These are phyloP conservation scores for Termitomyces sp. DNA, from an alignment of 768 basidiomycete genomes.

Conservation along the genomic window DNA sequence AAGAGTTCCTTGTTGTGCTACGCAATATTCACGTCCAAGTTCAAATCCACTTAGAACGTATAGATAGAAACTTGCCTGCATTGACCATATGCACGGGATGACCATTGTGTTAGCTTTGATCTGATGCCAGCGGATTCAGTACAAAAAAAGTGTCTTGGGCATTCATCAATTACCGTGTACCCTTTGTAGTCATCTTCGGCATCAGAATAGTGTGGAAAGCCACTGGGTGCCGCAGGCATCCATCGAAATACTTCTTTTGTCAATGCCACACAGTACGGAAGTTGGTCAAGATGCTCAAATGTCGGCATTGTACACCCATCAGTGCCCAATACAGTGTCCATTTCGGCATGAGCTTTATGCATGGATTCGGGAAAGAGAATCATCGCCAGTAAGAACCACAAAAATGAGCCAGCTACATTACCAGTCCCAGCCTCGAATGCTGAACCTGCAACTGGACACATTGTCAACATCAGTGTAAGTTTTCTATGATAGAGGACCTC, in stretches of 20 bases:
- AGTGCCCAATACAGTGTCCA: not conserved
- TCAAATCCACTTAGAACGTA: not conserved
- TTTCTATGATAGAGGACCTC: not conserved
- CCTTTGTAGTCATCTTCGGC: conserved; percentile 5
- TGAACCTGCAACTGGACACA: conserved; percentile 4
- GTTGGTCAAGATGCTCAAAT: not conserved
- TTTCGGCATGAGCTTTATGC: conserved; percentile 4
- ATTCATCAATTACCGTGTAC: not conserved
- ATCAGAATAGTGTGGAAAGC: conserved; percentile 7
- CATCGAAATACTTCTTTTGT: conserved; percentile 4
- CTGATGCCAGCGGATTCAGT: not conserved
- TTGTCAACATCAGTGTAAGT: not conserved
- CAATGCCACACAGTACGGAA: conserved; percentile 3
- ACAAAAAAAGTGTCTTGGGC: too few relatives aligned
- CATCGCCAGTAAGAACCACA: conserved; percentile 11
- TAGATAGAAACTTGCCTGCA: not conserved
- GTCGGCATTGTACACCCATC: not conserved
- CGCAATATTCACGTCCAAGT: not conserved
- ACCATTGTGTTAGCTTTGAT: conserved; percentile 3
- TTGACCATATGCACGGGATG: conserved; percentile 3
- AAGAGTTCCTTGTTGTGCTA: not conserved
- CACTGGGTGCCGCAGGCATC: not conserved
- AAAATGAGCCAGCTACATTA: not conserved
- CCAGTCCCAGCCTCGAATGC: conserved; percentile 4
- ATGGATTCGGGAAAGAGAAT: conserved; percentile 8